Evolutionary conservation across 768 basidiomycete species (phyloP).

Genomic region (Collybia nuda): DNA sequence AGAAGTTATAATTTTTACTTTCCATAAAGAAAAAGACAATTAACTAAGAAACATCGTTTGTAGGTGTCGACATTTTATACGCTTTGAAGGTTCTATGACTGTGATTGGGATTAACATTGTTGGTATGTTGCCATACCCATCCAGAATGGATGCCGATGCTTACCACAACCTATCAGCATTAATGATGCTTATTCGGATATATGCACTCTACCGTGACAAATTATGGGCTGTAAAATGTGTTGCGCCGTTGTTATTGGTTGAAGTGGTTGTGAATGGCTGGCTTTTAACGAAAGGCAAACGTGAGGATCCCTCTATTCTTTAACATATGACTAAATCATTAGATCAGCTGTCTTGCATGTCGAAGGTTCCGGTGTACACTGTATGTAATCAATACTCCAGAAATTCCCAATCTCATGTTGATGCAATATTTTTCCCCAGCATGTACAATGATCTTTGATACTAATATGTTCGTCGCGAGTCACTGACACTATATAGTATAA

Average conservation of each 20-base stretch:
- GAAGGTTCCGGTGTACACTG: conserved; percentile 34
- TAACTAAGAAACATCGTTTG: not conserved
- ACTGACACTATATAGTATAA: conserved; percentile 11
- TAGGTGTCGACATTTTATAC: conserved; percentile 47
- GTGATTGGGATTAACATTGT: conserved; percentile 51
- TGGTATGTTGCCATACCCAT: conserved; percentile 19
- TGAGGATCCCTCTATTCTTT: conserved; percentile 25
- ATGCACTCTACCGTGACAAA: conserved; percentile 36
- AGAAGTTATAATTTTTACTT: no score
- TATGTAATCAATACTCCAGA: conserved; percentile 7
- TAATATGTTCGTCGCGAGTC: conserved; percentile 29
- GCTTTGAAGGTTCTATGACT: conserved; percentile 53
- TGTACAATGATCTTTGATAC: conserved; percentile 44
- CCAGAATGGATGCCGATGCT: not conserved
- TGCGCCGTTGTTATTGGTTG: conserved; percentile 36
- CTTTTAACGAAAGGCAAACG: conserved; percentile 50
- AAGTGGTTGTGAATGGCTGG: conserved; percentile 52
- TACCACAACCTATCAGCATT: conserved; percentile 21
- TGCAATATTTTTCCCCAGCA: conserved; percentile 21
- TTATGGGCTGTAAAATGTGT: conserved; percentile 27
- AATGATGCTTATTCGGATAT: conserved; percentile 59
- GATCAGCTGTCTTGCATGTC: conserved; percentile 41
- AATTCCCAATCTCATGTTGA: not conserved
- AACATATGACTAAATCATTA: not conserved
- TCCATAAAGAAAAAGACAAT: no score